Conservation (phyloP, 257 asterid species). For the Salvia rosmarinus region DNA sequence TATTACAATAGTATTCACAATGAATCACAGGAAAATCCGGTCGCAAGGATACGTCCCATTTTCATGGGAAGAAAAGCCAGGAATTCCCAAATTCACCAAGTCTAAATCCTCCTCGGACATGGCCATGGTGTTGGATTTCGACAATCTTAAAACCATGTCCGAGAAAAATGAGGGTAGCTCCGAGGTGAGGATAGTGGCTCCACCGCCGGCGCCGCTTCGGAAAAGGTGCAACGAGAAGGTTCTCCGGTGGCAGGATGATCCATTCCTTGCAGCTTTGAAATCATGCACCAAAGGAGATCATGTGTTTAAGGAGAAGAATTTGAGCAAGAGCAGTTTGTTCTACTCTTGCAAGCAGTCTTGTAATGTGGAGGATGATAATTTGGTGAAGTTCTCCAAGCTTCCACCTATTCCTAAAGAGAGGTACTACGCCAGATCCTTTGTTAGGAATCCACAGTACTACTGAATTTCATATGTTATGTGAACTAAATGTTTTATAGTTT, state of each 20-base stretch:
- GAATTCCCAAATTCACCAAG: slow-evolving; percentile 53
- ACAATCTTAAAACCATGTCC: background rate
- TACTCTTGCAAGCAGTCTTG: slow-evolving; percentile 56
- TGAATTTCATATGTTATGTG: background rate
- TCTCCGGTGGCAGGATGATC: slow-evolving; percentile 48
- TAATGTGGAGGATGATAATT: slow-evolving; percentile 47
- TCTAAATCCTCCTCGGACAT: slow-evolving; percentile 33
- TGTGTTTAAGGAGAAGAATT: slow-evolving; percentile 22
- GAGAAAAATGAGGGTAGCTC: background rate
- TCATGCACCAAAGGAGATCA: slow-evolving; percentile 46
- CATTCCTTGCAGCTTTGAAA: slow-evolving; percentile 60
- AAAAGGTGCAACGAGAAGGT: slow-evolving; percentile 35
- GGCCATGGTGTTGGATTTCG: background rate
- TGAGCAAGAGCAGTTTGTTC: slow-evolving; percentile 32
- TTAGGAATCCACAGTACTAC: slow-evolving; percentile 15
- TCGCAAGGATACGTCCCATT: slow-evolving; percentile 63
- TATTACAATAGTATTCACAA: slow-evolving; percentile 5
- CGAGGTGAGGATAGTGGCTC: slow-evolving; percentile 15
- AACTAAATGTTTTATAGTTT: background rate
- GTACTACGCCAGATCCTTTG: slow-evolving; percentile 35
- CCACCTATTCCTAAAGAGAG: slow-evolving; percentile 59
- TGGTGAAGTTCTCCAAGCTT: slow-evolving; percentile 47
- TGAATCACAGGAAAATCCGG: slow-evolving; percentile 49
- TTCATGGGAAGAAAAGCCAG: slow-evolving; percentile 83
- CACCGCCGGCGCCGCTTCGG: slow-evolving; percentile 52